A percentile compares a stretch with the other conserved stretches of the same genome.
Conservation (phyloP, 257 asterid species). For the Linderniella brevidens region DNA sequence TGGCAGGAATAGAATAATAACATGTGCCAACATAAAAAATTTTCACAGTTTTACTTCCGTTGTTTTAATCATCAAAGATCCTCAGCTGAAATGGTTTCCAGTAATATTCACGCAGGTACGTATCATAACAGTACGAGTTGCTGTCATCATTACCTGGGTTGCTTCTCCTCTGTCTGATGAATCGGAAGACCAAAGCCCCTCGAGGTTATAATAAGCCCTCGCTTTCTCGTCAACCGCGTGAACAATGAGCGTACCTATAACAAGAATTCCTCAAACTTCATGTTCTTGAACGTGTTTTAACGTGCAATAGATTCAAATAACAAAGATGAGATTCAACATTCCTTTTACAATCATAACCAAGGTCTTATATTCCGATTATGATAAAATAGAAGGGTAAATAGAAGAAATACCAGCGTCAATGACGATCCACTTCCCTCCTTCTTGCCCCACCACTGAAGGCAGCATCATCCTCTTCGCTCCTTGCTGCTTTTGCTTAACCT, state of each 20-base stretch:
- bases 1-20: neutral
- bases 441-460: slow-evolving; percentile 88
- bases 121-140: slow-evolving; percentile 1
- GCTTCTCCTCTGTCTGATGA: slow-evolving; percentile 22
- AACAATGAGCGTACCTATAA: slow-evolving; percentile 47
- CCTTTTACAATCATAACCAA: too few relatives aligned
- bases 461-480: slow-evolving; percentile 75
- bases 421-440: slow-evolving; percentile 88
- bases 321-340: neutral
- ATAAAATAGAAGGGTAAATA: neutral
- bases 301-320: neutral
- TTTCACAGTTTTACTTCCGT: too few relatives aligned
- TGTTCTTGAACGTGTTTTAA: neutral
- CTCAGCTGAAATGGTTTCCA: too few relatives aligned
- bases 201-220: slow-evolving; percentile 84
- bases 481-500: slow-evolving; percentile 92
- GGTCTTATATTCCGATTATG: neutral
- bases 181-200: slow-evolving; percentile 45
- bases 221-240: slow-evolving; percentile 94
- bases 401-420: slow-evolving; percentile 60
- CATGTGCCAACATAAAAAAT: too few relatives aligned
- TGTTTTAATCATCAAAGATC: too few relatives aligned
- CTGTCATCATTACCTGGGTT: slow-evolving; percentile 16
- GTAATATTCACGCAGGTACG: too few relatives aligned
- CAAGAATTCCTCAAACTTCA: slow-evolving; percentile 7